These are phyloP conservation scores for Xylaria polymorpha DNA, from an alignment of 2,329 filamentous ascomycete species.

Conservation along the genomic window DNA sequence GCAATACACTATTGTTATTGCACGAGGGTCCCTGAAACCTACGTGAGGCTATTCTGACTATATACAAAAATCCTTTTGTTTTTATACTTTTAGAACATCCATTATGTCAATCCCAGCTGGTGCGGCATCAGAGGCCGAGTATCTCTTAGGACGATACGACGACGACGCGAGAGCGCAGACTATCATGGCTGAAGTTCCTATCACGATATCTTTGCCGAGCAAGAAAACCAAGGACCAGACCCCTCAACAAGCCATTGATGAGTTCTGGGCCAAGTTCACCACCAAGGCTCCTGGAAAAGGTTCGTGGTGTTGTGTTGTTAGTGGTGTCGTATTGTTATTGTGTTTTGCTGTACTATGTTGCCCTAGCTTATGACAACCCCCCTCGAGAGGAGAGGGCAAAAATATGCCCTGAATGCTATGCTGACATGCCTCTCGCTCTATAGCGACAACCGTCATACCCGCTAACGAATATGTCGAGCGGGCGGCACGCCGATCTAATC, in stretches of 20 bases:
- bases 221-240: conserved; percentile 59
- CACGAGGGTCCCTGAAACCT: too few species aligned
- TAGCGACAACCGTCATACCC: conserved; percentile 76
- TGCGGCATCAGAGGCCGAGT: conserved; percentile 40
- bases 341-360: not conserved
- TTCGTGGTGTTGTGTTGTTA: conserved; percentile 42
- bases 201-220: conserved; percentile 36
- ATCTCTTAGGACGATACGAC: conserved; percentile 38
- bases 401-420: not conserved
- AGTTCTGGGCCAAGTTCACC: conserved; percentile 79
- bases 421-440: conserved; percentile 1
- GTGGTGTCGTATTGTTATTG: too few species aligned
- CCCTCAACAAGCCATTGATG: conserved; percentile 75
- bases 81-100: not conserved
- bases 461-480: conserved; percentile 73
- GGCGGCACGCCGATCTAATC: conserved; percentile 66
- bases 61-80: too few species aligned
- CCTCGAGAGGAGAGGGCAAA: not conserved
- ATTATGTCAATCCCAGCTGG: conserved; percentile 31
- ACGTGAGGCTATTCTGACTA: too few species aligned
- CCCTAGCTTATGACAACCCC: not conserved
- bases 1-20: too few species aligned
- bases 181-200: conserved; percentile 42
- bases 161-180: conserved; percentile 37
- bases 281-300: conserved; percentile 78